Percentiles rank a stretch among this genome's conserved stretches.
Conservation (phyloP, 2,329 filamentous ascomycete genomes). For the Aplosporella prunicola region DNA sequence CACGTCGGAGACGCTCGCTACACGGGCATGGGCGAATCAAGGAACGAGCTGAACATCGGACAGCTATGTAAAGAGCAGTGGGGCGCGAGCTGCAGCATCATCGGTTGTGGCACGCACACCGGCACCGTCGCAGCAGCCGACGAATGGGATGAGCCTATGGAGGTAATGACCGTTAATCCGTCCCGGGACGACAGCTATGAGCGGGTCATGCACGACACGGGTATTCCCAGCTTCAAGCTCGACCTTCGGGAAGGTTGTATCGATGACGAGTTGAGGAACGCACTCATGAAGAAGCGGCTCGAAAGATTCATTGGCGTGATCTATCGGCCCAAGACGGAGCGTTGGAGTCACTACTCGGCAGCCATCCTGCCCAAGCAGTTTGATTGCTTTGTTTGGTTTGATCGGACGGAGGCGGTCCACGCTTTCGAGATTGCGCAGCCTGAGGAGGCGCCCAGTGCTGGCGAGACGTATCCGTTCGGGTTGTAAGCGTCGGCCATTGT, state of each 20-base stretch:
- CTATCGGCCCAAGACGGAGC: conserved; percentile 42
- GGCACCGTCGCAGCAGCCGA: conserved; percentile 45
- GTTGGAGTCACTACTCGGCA: too few relatives aligned
- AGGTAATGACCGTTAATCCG: conserved; percentile 40
- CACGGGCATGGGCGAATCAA: conserved; percentile 37
- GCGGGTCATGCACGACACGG: conserved; percentile 38
- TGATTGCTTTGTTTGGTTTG: too few relatives aligned
- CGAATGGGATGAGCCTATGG: conserved; percentile 43
- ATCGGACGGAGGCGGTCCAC: too few relatives aligned
- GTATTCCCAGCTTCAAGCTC: conserved; percentile 36
- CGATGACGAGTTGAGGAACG: conserved; percentile 27
- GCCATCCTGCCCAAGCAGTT: too few relatives aligned
- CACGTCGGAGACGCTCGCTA: too few relatives aligned
- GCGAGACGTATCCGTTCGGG: too few relatives aligned
- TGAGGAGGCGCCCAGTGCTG: too few relatives aligned
- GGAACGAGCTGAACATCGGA: conserved; percentile 43
- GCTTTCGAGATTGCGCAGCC: too few relatives aligned
- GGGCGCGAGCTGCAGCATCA: conserved; percentile 31
- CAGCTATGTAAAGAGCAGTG: conserved; percentile 43
- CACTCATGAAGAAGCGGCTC: conserved; percentile 29
- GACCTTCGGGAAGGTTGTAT: conserved; percentile 34
- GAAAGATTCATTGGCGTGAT: conserved; percentile 47
- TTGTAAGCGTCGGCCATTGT: too few relatives aligned
- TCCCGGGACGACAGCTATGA: conserved; percentile 42
- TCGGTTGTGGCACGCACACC: conserved; percentile 42